phyloP scores from a whole-genome alignment of 1,284 basidiomycete species.

The Apiotrichum gracile region DNA sequence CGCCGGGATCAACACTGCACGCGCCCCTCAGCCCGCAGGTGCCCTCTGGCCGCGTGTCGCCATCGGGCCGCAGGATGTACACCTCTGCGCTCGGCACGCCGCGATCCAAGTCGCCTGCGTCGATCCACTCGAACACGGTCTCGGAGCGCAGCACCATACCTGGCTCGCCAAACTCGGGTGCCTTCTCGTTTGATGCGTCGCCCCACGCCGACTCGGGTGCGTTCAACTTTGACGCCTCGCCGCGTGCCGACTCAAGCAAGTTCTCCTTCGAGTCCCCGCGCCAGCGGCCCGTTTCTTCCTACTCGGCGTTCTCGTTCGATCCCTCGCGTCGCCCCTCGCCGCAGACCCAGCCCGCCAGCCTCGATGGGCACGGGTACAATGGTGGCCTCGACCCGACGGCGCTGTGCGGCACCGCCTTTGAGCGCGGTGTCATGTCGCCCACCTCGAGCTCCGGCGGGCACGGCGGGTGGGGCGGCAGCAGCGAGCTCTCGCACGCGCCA shows the following conservation, averaged over 20 bases:
- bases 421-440: neutral
- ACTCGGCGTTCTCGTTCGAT: no score
- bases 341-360: no score
- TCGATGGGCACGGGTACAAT: neutral
- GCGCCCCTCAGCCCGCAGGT: neutral
- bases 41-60: neutral
- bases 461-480: neutral
- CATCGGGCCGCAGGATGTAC: constrained; percentile 19
- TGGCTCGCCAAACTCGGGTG: neutral
- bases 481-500: constrained; percentile 1
- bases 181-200: neutral
- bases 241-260: no score
- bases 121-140: neutral
- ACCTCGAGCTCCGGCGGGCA: neutral
- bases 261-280: no score
- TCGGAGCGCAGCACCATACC: neutral
- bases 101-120: constrained; percentile 8
- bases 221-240: neutral
- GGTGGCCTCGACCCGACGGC: constrained; percentile 1
- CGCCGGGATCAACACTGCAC: neutral
- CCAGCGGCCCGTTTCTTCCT: no score
- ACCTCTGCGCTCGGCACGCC: constrained; percentile 30
- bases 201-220: constrained; percentile 12
- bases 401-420: neutral
- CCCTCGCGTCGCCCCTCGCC: no score